These are phyloP conservation scores for Lentinula edodes DNA, from an alignment of 768 basidiomycete species.

Conservation along the genomic window DNA sequence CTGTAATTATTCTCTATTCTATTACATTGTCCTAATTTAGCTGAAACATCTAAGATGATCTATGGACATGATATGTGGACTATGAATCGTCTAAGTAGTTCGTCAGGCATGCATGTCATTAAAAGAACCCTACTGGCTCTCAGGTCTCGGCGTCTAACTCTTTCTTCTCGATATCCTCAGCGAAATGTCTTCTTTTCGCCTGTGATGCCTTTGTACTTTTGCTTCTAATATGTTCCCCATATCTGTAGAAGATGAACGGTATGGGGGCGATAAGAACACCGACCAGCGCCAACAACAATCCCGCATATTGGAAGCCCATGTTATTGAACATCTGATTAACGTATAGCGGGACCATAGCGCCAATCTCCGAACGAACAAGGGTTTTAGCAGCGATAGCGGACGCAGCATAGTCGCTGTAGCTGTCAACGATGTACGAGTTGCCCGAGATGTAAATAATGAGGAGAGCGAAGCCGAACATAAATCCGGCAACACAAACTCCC, in stretches of 20 bases:
- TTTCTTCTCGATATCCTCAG: not conserved
- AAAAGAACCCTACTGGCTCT: not conserved
- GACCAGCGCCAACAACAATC: conserved; percentile 28
- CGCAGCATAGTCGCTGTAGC: conserved; percentile 35
- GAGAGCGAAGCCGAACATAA: conserved; percentile 35
- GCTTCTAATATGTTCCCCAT: conserved; percentile 35
- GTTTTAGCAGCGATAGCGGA: conserved; percentile 42
- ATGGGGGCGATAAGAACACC: conserved; percentile 29
- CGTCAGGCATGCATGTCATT: too few relatives aligned
- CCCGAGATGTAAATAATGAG: conserved; percentile 38
- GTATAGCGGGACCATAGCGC: conserved; percentile 33
- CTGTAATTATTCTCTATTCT: not conserved
- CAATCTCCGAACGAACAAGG: conserved; percentile 29
- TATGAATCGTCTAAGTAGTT: too few relatives aligned
- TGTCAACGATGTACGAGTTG: conserved; percentile 41
- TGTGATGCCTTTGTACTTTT: conserved; percentile 9
- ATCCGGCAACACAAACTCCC: conserved; percentile 30
- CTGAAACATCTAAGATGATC: too few relatives aligned
- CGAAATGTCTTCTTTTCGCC: conserved; percentile 2
- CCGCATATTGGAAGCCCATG: conserved; percentile 36
- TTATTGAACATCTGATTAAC: conserved; percentile 36
- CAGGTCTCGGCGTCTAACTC: not conserved
- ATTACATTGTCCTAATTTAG: not conserved
- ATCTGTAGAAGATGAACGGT: conserved; percentile 33
- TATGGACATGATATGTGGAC: too few relatives aligned